Evolutionary conservation across 768 basidiomycete genomes (phyloP).

Genomic region (Suillus discolor): DNA sequence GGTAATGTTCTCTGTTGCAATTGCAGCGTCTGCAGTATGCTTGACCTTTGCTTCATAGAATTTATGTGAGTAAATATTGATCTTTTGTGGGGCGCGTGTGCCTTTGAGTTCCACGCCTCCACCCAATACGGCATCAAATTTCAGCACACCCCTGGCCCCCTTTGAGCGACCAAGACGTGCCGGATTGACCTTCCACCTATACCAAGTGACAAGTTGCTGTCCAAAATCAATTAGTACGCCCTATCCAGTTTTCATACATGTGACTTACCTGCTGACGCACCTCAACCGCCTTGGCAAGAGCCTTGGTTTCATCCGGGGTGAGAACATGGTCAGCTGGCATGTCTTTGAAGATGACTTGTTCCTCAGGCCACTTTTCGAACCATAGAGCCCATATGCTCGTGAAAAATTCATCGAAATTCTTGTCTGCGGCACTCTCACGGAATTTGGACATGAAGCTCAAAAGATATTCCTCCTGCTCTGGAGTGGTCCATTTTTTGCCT

Average conservation of each 20-base stretch:
- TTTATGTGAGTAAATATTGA: neutral
- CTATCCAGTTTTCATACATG: too few relatives aligned
- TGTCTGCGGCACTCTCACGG: neutral
- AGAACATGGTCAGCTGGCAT: neutral
- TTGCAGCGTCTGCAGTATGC: neutral
- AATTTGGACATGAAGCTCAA: neutral
- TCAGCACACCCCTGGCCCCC: neutral
- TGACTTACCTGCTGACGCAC: too few relatives aligned
- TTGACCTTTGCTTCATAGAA: neutral
- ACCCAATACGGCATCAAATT: too few relatives aligned
- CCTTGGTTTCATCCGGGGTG: too few relatives aligned
- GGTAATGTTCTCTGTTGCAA: neutral
- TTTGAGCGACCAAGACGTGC: neutral
- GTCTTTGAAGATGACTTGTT: neutral
- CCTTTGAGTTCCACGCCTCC: too few relatives aligned
- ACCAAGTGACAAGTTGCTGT: neutral
- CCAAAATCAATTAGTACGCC: neutral
- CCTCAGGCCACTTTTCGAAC: neutral
- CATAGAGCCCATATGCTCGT: neutral
- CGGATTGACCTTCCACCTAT: neutral
- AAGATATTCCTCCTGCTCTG: neutral
- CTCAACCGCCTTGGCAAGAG: too few relatives aligned
- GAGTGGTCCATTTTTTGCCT: neutral
- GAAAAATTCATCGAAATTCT: neutral
- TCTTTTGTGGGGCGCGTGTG: too few relatives aligned